Base-by-base conservation (phyloP, 768 basidiomycete genomes). In the Pholiota molesta region DNA sequence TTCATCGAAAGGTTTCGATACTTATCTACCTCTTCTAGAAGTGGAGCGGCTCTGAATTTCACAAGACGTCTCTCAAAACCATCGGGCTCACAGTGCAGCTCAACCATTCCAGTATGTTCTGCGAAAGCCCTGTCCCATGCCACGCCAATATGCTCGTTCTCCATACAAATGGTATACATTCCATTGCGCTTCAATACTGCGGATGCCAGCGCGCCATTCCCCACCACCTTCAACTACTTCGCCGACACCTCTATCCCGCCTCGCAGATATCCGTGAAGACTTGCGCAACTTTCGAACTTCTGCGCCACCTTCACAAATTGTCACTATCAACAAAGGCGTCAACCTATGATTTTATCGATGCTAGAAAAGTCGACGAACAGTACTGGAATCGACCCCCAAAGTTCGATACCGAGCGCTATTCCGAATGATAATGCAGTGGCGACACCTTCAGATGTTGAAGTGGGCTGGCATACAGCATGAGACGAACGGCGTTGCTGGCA, bases 271-370 rank as follows among this genome's bases (percentile, higher is more conserved):
- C 7, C 0, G 23, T 62, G 6, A 56, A 55, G 37, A 60, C 61
- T 2, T 57, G 33, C 29, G 59, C 61, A 17, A 65, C 67, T 7
- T 66, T 70, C 26, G 47, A 44, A 8, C 49, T 65, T 6, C 53
- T 65, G 0, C 44, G 10, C 42, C 61, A 1, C 60, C 79, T 77
- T 51, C 78, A 81, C 9, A 28, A 73, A 1, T 57, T 75, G 6
- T 68, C 69, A 0, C 69, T 76, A 14, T 67, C 74, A 31, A 73
- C 57, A 5, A 64, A 58, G 40, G 55, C 49, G 2, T 60, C 59
- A 5, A 60, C 63, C 1, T 64, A 57, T 26, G 59, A 64, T 60
- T 61, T n/a, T 61, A 65, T 19, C 60, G 57, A 28, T 53, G 49
- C 14, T 65, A 14, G 60, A 61, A n/a, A 61, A 60, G 21, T 37